These are phyloP conservation scores for Bimuria novae-zelandiae DNA, from an alignment of 2,329 filamentous ascomycete genomes.

Conservation along the genomic window DNA sequence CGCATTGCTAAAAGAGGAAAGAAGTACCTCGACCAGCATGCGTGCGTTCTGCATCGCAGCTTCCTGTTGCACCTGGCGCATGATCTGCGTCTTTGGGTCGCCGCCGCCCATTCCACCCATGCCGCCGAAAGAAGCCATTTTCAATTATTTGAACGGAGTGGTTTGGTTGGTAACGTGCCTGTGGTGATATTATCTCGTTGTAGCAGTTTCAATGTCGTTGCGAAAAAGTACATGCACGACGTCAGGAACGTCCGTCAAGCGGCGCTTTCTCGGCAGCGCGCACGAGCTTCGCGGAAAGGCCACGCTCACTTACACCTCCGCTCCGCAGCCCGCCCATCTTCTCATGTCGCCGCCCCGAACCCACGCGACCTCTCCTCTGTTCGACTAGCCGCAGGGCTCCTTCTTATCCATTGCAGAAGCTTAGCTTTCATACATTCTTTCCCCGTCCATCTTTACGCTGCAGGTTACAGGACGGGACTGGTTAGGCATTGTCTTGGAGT, in stretches of 20 bases:
- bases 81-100: conserved; percentile 54
- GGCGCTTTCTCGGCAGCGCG: conserved; percentile 19
- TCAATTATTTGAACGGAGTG: neutral
- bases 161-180: too few relatives aligned
- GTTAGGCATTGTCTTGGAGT: conserved; percentile 8
- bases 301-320: conserved; percentile 26
- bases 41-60: conserved; percentile 57
- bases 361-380: conserved; percentile 28
- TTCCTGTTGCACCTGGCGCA: conserved; percentile 59
- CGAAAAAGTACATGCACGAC: conserved; percentile 29
- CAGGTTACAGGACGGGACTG: neutral
- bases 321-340: conserved; percentile 24
- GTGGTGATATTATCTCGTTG: too few relatives aligned
- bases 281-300: conserved; percentile 38
- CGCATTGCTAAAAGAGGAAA: neutral
- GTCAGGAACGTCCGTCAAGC: conserved; percentile 32
- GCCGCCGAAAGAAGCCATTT: conserved; percentile 43
- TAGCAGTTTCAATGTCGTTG: too few relatives aligned
- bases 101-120: conserved; percentile 24
- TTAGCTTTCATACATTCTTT: conserved; percentile 37
- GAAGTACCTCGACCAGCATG: conserved; percentile 53
- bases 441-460: conserved; percentile 1
- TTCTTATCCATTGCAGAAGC: conserved; percentile 23
- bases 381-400: conserved; percentile 27
- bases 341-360: conserved; percentile 31